Percentiles rank a stretch among this genome's conserved stretches.
Evolutionary conservation across 2,329 filamentous ascomycete genomes (phyloP).

Genomic region (Diaporthe citrichinensis): DNA sequence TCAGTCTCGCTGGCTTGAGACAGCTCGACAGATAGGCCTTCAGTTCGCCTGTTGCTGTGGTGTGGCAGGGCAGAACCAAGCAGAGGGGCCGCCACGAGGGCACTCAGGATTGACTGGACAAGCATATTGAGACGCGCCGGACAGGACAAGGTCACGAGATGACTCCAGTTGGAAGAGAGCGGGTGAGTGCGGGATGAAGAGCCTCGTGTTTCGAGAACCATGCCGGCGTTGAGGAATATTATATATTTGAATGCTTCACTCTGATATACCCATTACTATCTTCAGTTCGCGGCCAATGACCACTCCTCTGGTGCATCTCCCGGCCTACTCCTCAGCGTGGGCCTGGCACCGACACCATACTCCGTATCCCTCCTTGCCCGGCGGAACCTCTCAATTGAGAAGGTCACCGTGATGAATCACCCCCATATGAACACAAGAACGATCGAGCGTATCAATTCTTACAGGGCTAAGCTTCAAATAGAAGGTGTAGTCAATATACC

Average conservation of each 20-base stretch:
- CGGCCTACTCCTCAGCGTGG: not conserved
- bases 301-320: not conserved
- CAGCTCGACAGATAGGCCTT: conserved; percentile 19
- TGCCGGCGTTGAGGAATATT: not conserved
- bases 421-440: conserved; percentile 6
- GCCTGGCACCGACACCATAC: not conserved
- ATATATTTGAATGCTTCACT: not conserved
- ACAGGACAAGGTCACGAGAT: not conserved
- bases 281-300: not conserved
- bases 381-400: conserved; percentile 18
- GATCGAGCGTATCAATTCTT: not conserved
- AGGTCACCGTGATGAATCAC: not conserved
- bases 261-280: not conserved
- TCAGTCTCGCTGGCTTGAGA: conserved; percentile 27
- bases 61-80: conserved; percentile 28
- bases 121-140: not conserved
- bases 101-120: conserved; percentile 6
- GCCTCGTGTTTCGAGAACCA: accelerated
- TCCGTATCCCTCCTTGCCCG: not conserved
- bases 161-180: not conserved
- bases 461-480: conserved; percentile 4
- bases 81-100: conserved; percentile 23
- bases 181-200: not conserved
- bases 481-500: conserved; percentile 2
- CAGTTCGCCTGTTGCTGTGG: conserved; percentile 14